A percentile compares a stretch with the other conserved stretches of the same genome.
Conservation (phyloP, 495 filamentous ascomycete species). For the Thermothielavioides terrestris region DNA sequence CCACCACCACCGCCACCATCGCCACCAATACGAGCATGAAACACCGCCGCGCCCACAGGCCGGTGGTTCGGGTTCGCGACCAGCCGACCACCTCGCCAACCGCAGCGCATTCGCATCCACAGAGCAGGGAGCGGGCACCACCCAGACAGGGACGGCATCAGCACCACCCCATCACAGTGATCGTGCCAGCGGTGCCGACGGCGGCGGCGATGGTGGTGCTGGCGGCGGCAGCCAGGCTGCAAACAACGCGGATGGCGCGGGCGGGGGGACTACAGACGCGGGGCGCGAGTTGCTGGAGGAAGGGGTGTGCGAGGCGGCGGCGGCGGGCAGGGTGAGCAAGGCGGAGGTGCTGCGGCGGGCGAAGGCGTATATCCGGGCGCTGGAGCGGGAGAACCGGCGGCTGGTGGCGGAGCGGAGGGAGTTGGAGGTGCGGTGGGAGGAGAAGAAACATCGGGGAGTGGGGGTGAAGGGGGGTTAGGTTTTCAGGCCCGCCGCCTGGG, state of each 20-base stretch:
- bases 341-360: slow-evolving; percentile 27
- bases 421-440: slow-evolving; percentile 8
- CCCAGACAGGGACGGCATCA: too few relatives aligned
- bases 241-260: too few relatives aligned
- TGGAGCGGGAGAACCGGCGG: slow-evolving; percentile 12
- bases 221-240: too few relatives aligned
- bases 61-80: too few relatives aligned
- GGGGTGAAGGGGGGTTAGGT: not conserved
- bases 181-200: too few relatives aligned
- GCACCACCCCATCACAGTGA: too few relatives aligned
- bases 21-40: not conserved
- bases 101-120: too few relatives aligned
- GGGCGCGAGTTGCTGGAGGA: not conserved
- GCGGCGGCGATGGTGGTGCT: too few relatives aligned
- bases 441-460: not conserved
- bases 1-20: not conserved
- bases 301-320: not conserved
- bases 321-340: slow-evolving; percentile 17
- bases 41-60: not conserved
- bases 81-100: too few relatives aligned
- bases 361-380: slow-evolving; percentile 15
- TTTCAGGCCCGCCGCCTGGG: not conserved
- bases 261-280: not conserved
- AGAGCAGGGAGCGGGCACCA: too few relatives aligned
- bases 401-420: slow-evolving; percentile 11